phyloP scores from a whole-genome alignment of 2,329 filamentous ascomycete genomes.

The Colletotrichum caudatum region DNA sequence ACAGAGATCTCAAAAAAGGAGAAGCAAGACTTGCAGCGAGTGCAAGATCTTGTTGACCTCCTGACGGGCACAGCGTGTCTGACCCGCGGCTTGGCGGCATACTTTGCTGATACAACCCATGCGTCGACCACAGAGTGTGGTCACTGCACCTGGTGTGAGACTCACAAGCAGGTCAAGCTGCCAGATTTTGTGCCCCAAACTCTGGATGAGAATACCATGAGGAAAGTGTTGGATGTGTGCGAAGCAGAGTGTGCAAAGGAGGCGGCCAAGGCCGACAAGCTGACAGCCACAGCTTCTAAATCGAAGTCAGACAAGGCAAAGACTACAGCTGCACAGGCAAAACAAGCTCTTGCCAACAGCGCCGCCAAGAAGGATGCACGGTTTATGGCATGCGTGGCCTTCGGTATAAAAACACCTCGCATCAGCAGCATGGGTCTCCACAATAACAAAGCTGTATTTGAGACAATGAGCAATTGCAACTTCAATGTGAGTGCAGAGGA shows the following conservation, averaged over 20 bases:
- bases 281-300: background rate
- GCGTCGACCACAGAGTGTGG: slow-evolving; percentile 61
- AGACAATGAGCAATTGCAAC: slow-evolving; percentile 30
- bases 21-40: slow-evolving; percentile 63
- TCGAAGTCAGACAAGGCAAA: slow-evolving; percentile 8
- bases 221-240: slow-evolving; percentile 57
- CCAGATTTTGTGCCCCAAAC: slow-evolving; percentile 53
- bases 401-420: slow-evolving; percentile 71
- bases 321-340: background rate
- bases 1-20: slow-evolving; percentile 64
- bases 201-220: slow-evolving; percentile 56
- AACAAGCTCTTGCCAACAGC: slow-evolving; percentile 32
- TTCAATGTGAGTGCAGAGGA: slow-evolving; percentile 18
- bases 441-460: slow-evolving; percentile 45
- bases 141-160: slow-evolving; percentile 65
- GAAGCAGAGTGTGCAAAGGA: slow-evolving; percentile 15
- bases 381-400: slow-evolving; percentile 70
- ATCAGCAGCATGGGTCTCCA: slow-evolving; percentile 62
- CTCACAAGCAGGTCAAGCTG: slow-evolving; percentile 53
- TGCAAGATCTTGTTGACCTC: slow-evolving; percentile 63
- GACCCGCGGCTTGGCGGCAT: slow-evolving; percentile 62
- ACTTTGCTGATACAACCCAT: slow-evolving; percentile 67
- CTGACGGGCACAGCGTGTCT: slow-evolving; percentile 66
- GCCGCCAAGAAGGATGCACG: slow-evolving; percentile 67
- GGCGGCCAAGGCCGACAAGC: background rate